Evolutionary conservation across 169 alveolate genomes (phyloP).

Genomic region (Eimeria praecox): DNA sequence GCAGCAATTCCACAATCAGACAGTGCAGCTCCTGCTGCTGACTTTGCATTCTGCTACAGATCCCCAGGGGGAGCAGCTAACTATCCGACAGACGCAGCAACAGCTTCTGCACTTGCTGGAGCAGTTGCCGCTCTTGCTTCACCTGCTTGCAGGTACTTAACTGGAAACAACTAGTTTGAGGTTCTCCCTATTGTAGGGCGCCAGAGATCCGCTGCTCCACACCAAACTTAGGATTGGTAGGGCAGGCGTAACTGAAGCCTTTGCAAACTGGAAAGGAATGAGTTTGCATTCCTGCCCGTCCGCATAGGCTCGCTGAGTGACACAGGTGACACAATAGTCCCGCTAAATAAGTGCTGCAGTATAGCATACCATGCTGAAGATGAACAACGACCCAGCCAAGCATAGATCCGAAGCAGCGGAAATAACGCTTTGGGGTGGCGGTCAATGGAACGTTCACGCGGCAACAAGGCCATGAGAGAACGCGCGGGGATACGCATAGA

Average conservation of each 20-base stretch:
- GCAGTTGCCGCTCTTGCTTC: neutral
- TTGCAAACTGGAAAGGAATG: neutral
- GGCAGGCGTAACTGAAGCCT: neutral
- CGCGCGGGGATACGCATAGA: neutral
- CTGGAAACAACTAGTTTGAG: neutral
- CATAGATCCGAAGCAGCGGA: conserved; percentile 35
- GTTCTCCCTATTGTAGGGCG: neutral
- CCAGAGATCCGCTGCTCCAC: conserved; percentile 10
- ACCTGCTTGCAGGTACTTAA: neutral
- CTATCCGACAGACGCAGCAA: neutral
- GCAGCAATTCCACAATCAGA: neutral
- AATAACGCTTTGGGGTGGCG: neutral
- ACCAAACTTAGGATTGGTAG: neutral
- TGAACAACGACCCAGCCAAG: conserved; percentile 36
- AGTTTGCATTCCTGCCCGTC: neutral
- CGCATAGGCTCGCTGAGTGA: neutral
- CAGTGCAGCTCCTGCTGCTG: neutral
- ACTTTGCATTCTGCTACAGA: neutral
- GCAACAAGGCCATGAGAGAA: neutral
- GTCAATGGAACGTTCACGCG: neutral
- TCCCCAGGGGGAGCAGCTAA: neutral
- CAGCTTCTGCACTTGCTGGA: neutral
- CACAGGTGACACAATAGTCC: conserved; percentile 28
- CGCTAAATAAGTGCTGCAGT: neutral
- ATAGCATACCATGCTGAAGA: neutral